Conservation (phyloP, 163 green algal genomes). For the Trebouxia gelatinosa region DNA sequence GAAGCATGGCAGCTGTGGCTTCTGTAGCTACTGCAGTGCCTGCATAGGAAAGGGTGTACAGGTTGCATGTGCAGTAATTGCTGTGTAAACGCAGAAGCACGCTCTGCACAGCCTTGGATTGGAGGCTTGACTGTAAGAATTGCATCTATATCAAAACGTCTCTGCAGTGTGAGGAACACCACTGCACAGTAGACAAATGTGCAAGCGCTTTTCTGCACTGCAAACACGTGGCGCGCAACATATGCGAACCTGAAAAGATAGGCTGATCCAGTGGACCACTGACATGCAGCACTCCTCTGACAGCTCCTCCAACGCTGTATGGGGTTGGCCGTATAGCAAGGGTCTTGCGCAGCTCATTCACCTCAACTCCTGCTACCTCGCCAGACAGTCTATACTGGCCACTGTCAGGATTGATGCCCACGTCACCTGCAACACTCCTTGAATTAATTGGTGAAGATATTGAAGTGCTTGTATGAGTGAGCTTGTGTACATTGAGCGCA, state of each 20-base stretch:
- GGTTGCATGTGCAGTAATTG: no score
- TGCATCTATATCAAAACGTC: no score
- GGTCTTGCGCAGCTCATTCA: constrained; percentile 87
- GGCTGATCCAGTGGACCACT: constrained; percentile 89
- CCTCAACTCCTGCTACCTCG: constrained; percentile 70
- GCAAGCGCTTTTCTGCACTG: no score
- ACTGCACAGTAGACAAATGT: no score
- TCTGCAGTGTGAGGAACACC: no score
- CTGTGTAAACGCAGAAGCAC: no score
- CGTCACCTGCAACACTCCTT: constrained; percentile 72
- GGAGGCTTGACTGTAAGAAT: no score
- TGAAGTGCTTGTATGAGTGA: no score
- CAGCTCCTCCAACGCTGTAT: constrained; percentile 72
- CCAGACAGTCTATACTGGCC: constrained; percentile 75
- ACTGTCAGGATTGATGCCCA: constrained; percentile 83
- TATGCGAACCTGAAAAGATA: constrained; percentile 83
- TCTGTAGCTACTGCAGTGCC: constrained; percentile 47
- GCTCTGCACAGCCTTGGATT: no score
- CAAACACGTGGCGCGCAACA: no score
- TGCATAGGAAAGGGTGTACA: no score
- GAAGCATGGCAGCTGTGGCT: constrained; percentile 44
- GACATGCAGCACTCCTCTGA: constrained; percentile 84
- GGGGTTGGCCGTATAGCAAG: constrained; percentile 84
- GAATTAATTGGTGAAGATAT: neutral
- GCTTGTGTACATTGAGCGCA: no score